phyloP scores from a whole-genome alignment of 768 basidiomycete species.

The Candolleomyces efflorescens region DNA sequence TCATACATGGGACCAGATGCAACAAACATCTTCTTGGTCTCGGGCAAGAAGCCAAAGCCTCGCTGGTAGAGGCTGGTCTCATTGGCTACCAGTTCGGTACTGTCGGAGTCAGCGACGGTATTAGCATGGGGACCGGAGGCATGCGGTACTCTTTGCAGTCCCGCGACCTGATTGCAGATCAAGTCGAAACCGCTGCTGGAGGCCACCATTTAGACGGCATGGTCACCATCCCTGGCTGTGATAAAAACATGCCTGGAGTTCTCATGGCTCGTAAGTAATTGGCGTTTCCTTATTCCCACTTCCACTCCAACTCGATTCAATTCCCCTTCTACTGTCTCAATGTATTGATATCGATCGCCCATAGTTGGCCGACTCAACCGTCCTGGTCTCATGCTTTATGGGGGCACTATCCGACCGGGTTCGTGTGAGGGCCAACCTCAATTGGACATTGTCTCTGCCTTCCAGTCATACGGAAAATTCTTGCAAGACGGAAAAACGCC shows the following conservation, averaged over 20 bases:
- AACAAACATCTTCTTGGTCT: conserved; percentile 90
- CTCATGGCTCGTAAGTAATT: conserved; percentile 83
- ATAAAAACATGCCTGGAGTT: conserved; percentile 99
- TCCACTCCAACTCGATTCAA: conserved; percentile 6
- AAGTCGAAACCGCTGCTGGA: conserved; percentile 92
- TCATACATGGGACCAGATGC: conserved; percentile 53
- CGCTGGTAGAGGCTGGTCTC: conserved; percentile 61
- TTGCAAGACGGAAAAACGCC: conserved; percentile 84
- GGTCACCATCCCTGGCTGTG: conserved; percentile 96
- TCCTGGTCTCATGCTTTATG: conserved; percentile 97
- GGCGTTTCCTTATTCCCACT: conserved; percentile 13
- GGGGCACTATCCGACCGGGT: conserved; percentile 91
- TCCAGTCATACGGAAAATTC: conserved; percentile 96
- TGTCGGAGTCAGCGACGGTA: conserved; percentile 96
- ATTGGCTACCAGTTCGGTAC: conserved; percentile 98
- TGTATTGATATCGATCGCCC: background rate
- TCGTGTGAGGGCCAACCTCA: conserved; percentile 85
- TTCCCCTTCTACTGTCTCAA: background rate
- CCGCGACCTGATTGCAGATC: conserved; percentile 95
- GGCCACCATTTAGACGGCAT: conserved; percentile 98
- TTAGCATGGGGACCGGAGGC: conserved; percentile 94
- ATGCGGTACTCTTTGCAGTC: conserved; percentile 98
- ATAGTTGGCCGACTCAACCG: conserved; percentile 92
- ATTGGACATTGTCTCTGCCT: conserved; percentile 94
- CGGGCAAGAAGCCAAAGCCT: conserved; percentile 83